Base-by-base conservation (phyloP, 2,329 filamentous ascomycete species). In the Teratosphaeria pseudoeucalypti region DNA sequence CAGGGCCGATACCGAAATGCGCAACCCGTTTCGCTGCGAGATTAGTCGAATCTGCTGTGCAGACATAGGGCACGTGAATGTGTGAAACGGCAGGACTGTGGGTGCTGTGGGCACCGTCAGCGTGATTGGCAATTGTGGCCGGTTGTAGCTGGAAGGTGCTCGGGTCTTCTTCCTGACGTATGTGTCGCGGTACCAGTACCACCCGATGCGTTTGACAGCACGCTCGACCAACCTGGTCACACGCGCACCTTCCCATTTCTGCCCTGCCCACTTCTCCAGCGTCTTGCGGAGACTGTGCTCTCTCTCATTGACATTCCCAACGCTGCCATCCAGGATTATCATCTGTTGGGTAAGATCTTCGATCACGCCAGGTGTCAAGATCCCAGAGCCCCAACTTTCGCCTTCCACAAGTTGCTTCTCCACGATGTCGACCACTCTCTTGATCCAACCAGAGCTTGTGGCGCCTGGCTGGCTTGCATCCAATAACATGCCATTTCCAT, bases 21-120 rank as follows among this genome's bases (percentile, higher is more conserved):
- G 86, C 34, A 95, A 80, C 1, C 90, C 94, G 70, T 99, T 99
- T 27, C 94, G 84, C 72, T 97, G 92, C 9, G 94, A 97, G 64
- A 99, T 99, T 70, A 89, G 84, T 16, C 94, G 88, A 61, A 99
- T 90, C 65, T 96, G 90, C 71, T 89, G 90, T 3, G 94, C 91
- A 6, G 90, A 91, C 64, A 99, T 79, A 0, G 94, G 94, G 64
- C 89, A 96, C 1, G 94, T 99, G 70, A 99, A 99, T 0, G 94
- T 97, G 73, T 99, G 94, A 70, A 99, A 99, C 0, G 94, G 94
- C 0, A 99, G 80, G 1, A 99, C 92, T 0, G 94, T 99, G 2
- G 94, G 94, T 6, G 94, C 92, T 34, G 89, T 85, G 3, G 94
- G 94, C 10, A 95, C 82, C 0, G 88, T 82, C 34, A 99, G 78